These are phyloP conservation scores for Tolypocladium ovalisporum DNA, from an alignment of 2,329 filamentous ascomycete species.

Conservation along the genomic window DNA sequence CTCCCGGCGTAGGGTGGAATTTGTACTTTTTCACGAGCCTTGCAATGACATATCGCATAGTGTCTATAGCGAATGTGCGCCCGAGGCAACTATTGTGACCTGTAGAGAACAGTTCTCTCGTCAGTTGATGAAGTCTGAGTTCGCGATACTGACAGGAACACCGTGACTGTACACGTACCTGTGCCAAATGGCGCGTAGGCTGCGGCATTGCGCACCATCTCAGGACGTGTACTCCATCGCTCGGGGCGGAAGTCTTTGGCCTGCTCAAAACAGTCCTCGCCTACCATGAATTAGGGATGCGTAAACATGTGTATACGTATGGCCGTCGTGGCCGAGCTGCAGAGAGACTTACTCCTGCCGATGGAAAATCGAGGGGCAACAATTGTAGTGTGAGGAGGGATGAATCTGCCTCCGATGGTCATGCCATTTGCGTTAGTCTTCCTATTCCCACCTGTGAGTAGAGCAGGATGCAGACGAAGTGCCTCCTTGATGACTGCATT, in stretches of 20 bases:
- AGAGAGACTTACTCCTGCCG: constrained; percentile 20
- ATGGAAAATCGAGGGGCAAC: constrained; percentile 10
- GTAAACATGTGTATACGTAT: too few species aligned
- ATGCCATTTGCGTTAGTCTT: constrained; percentile 9
- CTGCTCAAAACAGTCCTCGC: constrained; percentile 15
- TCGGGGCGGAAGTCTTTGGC: constrained; percentile 23
- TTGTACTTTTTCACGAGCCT: background rate
- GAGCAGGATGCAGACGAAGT: constrained; percentile 11
- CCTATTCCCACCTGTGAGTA: constrained; percentile 8
- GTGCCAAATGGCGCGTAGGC: constrained; percentile 22
- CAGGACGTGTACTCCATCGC: constrained; percentile 20
- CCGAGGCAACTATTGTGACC: background rate
- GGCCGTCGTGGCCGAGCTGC: background rate
- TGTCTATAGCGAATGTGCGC: background rate
- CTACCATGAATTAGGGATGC: constrained; percentile 2
- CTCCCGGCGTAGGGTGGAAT: background rate
- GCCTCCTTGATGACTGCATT: constrained; percentile 7
- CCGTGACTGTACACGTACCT: constrained; percentile 4
- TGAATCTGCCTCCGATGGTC: constrained; percentile 6
- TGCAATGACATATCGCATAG: background rate
- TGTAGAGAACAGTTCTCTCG: background rate
- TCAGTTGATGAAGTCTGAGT: background rate
- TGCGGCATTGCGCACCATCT: constrained; percentile 19
- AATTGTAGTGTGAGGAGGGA: constrained; percentile 9
- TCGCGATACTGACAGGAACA: background rate